Base-by-base conservation (phyloP, 257 asterid species). In the Solanum tacnaense region DNA sequence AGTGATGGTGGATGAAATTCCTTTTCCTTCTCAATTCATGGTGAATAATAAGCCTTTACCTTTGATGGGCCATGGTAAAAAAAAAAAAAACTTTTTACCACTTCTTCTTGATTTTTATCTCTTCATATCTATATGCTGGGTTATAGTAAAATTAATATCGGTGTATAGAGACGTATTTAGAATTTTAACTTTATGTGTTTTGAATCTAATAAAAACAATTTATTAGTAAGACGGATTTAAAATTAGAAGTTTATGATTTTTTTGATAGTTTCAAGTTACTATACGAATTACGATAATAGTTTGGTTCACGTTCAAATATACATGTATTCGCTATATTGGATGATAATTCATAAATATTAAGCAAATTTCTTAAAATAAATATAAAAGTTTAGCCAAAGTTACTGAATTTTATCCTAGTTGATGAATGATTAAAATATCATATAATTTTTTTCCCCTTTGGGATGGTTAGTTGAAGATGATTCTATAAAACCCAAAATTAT, bases 1-100 rank as follows among this genome's bases (percentile, higher is more conserved):
- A 82, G 94, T 92, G 84, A 88, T 89, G 96, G 96, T 94, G 85
- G 93, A 90, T 87, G 96, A 90, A 21, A 88, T 94, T 35, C 94
- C 95, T 84, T 94, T 94, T 84, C 96, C 94, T 79, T 23, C 92
- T 9, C 89, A 91, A 62, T 8, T 94, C 87, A 89, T 20, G 87
- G 44, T 91, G 29, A 58, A 90, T 83, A 92, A 29, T 52, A 73
- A 91, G 44, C 92, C 92, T 31, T 75, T 94, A 88, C 81, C 92
- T 21, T 88, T 95, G 91, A 87, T 94, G 23, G 98, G 92, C 27
- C 93, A 92, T 41, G 98, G 97, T 94, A 89, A 89, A 83, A 52
- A 5, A 13, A 7, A 38, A 15, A 13, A 25, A 13, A 5, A 0
- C 1, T 23, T 11, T 58, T 56, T 9, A 31, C 21, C 81, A 7